Conservation (phyloP, 1,284 basidiomycete genomes). For the Ustilago cynodontis region DNA sequence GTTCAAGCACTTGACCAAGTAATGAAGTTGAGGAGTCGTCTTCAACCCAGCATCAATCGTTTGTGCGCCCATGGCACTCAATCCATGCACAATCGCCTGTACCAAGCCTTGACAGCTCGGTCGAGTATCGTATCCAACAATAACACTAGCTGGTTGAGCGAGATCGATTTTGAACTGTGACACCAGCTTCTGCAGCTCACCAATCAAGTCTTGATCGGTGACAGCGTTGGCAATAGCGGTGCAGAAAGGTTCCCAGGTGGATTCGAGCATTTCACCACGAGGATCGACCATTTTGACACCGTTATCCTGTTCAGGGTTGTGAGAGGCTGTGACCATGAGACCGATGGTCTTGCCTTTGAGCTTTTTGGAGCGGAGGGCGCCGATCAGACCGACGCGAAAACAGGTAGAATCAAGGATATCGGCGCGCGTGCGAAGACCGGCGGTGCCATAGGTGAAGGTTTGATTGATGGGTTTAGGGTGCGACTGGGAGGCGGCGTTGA, state of each 20-base stretch:
- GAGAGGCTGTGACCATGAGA: conserved; percentile 98
- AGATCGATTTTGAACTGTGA: conserved; percentile 81
- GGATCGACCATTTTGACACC: conserved; percentile 98
- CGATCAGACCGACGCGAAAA: conserved; percentile 91
- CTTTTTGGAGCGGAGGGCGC: conserved; percentile 88
- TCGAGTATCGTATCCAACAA: conserved; percentile 93
- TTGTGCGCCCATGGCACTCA: conserved; percentile 76
- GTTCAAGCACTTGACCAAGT: conserved; percentile 91
- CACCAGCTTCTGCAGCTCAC: conserved; percentile 78
- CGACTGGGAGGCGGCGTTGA: conserved; percentile 50
- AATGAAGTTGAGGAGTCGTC: conserved; percentile 95
- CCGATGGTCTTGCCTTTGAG: conserved; percentile 91
- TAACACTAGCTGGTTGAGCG: conserved; percentile 81
- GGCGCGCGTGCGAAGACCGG: conserved; percentile 92
- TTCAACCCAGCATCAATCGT: conserved; percentile 77
- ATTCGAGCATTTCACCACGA: conserved; percentile 98
- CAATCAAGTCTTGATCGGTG: conserved; percentile 80
- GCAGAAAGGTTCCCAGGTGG: conserved; percentile 91
- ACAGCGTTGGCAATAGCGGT: conserved; percentile 89
- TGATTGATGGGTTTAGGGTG: conserved; percentile 72
- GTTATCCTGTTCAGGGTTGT: conserved; percentile 98
- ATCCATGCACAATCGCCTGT: conserved; percentile 83
- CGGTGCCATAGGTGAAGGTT: conserved; percentile 89
- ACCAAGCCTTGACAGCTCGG: conserved; percentile 88
- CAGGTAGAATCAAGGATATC: conserved; percentile 88